Evolutionary conservation across 805 yeast genomes (phyloP).

Genomic region (Hanseniaspora lindneri): DNA sequence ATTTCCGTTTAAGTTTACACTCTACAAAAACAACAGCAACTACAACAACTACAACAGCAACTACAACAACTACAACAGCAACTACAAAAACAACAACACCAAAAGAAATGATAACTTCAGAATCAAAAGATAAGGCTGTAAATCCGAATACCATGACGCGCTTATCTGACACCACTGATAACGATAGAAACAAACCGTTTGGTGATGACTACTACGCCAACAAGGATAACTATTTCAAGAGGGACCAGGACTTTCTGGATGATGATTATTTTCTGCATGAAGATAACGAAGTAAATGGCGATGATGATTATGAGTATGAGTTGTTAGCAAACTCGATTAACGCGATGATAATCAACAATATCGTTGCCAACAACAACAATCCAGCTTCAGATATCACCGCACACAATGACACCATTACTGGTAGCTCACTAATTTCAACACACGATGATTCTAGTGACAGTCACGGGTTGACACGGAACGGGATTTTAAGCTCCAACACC

Average conservation of each 20-base stretch:
- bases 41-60: too few species aligned
- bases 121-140: too few species aligned
- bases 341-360: slow-evolving; percentile 9
- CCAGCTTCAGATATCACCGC: background rate
- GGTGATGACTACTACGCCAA: slow-evolving; percentile 12
- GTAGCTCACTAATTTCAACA: background rate
- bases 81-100: too few species aligned
- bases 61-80: too few species aligned
- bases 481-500: background rate
- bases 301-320: slow-evolving; percentile 14
- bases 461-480: background rate
- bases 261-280: background rate
- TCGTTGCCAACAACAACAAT: slow-evolving; percentile 6
- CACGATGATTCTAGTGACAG: background rate
- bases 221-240: slow-evolving; percentile 11
- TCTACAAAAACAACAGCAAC: too few species aligned
- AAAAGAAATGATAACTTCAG: too few species aligned
- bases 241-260: background rate
- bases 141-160: too few species aligned
- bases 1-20: too few species aligned
- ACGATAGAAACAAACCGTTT: too few species aligned
- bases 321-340: slow-evolving; percentile 13
- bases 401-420: background rate
- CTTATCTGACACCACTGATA: too few species aligned
- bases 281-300: background rate